phyloP scores from a whole-genome alignment of 2,329 filamentous ascomycete species.

The Blumeriella jaapii region DNA sequence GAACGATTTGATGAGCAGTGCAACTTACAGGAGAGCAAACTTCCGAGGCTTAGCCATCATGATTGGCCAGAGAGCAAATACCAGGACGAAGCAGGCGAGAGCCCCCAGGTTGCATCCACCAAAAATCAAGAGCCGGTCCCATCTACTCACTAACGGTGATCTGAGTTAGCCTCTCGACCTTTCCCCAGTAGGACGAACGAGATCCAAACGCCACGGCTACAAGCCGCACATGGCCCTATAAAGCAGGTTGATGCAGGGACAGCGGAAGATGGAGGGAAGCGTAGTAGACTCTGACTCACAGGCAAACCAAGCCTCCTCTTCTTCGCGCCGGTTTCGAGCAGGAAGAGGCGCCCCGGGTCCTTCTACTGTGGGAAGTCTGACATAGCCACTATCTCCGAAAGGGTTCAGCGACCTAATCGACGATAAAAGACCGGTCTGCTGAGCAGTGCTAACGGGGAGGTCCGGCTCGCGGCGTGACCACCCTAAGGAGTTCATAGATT shows the following conservation, averaged over 20 bases:
- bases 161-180: constrained; percentile 25
- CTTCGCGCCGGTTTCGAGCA: constrained; percentile 72
- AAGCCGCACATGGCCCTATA: constrained; percentile 21
- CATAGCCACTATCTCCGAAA: constrained; percentile 76
- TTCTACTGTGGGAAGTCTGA: constrained; percentile 80
- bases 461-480: constrained; percentile 82
- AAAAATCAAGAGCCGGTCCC: constrained; percentile 92
- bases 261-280: constrained; percentile 17
- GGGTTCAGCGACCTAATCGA: constrained; percentile 80
- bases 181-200: constrained; percentile 16
- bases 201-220: constrained; percentile 17
- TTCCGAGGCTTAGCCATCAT: constrained; percentile 75
- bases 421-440: constrained; percentile 63
- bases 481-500: constrained; percentile 88
- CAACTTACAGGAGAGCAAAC: constrained; percentile 91
- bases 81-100: constrained; percentile 82
- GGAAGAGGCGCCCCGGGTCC: constrained; percentile 74
- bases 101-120: constrained; percentile 82
- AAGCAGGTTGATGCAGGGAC: constrained; percentile 25
- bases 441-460: constrained; percentile 60
- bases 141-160: constrained; percentile 68
- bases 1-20: no score
- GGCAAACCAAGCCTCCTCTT: constrained; percentile 92
- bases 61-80: constrained; percentile 81
- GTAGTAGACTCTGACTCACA: constrained; percentile 53